Conservation (phyloP, 2,329 filamentous ascomycete genomes). For the Juglanconis juglandina region DNA sequence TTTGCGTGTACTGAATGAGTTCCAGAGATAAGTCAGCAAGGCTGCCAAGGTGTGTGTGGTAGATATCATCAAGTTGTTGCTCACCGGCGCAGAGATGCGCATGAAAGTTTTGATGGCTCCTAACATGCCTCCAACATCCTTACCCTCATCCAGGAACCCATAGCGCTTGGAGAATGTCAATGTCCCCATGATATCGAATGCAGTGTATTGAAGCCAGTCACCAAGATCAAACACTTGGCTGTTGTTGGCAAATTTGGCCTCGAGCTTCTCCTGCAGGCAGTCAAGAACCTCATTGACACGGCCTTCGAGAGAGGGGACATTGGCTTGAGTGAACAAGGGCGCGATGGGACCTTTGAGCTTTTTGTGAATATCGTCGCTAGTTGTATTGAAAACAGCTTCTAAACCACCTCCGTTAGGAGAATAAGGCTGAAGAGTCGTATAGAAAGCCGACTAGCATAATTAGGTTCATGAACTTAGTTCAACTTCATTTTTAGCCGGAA, state of each 20-base stretch:
- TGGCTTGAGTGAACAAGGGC: constrained; percentile 23
- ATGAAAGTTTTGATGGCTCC: constrained; percentile 49
- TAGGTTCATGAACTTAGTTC: background rate
- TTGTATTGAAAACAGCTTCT: constrained; percentile 29
- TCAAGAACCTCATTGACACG: constrained; percentile 23
- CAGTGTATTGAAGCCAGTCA: constrained; percentile 40
- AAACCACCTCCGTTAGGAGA: constrained; percentile 19
- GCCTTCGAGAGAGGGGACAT: constrained; percentile 21
- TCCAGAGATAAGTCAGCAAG: no score
- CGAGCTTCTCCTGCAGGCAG: constrained; percentile 19
- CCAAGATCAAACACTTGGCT: constrained; percentile 37
- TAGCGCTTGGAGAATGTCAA: constrained; percentile 49
- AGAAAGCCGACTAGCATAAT: constrained; percentile 24
- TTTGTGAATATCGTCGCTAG: constrained; percentile 29
- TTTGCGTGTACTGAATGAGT: constrained; percentile 24
- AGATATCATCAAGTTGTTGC: constrained; percentile 28
- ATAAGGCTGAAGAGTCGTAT: constrained; percentile 24
- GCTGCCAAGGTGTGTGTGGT: constrained; percentile 40
- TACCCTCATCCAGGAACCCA: constrained; percentile 47
- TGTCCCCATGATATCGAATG: constrained; percentile 49
- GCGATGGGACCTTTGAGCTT: constrained; percentile 26
- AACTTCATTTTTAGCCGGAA: no score
- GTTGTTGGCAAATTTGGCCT: constrained; percentile 13
- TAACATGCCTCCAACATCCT: constrained; percentile 48
- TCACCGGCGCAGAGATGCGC: constrained; percentile 49